Conservation (phyloP, 2,329 filamentous ascomycete species). For the Aspergillus pseudoviridinutans region DNA sequence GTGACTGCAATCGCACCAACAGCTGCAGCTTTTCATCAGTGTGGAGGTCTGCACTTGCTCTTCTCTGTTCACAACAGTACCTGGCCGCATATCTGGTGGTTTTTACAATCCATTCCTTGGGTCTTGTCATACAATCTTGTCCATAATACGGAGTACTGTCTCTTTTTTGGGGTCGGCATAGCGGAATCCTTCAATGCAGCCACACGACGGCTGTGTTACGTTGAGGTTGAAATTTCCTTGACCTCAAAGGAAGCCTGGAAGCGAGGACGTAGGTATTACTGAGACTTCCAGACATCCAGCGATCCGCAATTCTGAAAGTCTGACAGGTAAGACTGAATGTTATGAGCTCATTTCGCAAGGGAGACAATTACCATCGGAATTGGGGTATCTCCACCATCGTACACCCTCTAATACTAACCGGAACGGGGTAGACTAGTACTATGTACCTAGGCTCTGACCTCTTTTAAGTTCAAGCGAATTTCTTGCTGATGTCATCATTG, state of each 20-base stretch:
- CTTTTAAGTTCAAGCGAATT: not conserved
- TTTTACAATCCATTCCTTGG: not conserved
- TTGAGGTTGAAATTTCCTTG: not conserved
- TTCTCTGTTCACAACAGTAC: not conserved
- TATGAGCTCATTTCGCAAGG: not conserved
- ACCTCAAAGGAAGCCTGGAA: not conserved
- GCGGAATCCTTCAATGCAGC: not conserved
- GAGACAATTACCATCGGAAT: not conserved
- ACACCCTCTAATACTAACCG: not conserved
- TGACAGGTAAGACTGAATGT: not conserved
- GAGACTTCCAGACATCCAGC: not conserved
- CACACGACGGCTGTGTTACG: not conserved
- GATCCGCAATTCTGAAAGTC: not conserved
- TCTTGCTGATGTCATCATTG: not conserved
- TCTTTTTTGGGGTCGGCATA: not conserved
- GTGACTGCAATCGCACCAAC: slow-evolving; percentile 5
- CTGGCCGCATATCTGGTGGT: not conserved
- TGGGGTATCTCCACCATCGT: too few relatives aligned
- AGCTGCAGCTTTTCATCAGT: slow-evolving; percentile 1
- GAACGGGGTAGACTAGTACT: not conserved
- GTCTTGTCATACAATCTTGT: slow-evolving; percentile 1
- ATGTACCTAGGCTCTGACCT: not conserved
- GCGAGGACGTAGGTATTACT: not conserved
- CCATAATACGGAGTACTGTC: not conserved
- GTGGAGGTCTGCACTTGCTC: slow-evolving; percentile 6